A percentile compares a stretch with the other conserved stretches of the same genome.
These are phyloP conservation scores for Cutaneotrichosporon sp. DNA, from an alignment of 1,284 basidiomycete species.

Conservation along the genomic window DNA sequence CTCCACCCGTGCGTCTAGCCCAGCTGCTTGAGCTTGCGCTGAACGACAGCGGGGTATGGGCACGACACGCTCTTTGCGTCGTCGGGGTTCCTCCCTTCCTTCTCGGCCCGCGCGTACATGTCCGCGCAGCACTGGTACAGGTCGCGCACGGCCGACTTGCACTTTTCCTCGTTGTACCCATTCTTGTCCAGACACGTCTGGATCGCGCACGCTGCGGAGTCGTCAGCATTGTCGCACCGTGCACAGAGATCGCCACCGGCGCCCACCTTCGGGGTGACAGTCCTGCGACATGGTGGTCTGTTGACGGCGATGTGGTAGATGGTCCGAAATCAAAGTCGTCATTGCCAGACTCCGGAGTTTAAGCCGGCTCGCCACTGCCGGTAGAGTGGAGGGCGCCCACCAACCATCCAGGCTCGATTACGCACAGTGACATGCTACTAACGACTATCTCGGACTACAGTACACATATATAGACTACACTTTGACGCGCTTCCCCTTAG, in stretches of 20 bases:
- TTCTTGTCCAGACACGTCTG: slow-evolving; percentile 37
- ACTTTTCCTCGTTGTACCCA: slow-evolving; percentile 39
- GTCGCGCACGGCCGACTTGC: slow-evolving; percentile 24
- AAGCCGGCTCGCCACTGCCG: background rate
- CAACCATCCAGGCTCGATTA: no score
- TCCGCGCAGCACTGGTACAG: slow-evolving; percentile 40
- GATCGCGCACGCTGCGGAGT: slow-evolving; percentile 44
- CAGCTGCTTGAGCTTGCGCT: slow-evolving; percentile 34
- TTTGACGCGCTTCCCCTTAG: slow-evolving; percentile 34
- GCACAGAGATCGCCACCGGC: background rate
- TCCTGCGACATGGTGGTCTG: background rate
- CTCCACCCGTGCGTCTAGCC: no score
- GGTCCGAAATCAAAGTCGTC: background rate
- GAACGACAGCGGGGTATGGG: slow-evolving; percentile 32
- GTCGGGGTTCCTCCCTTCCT: slow-evolving; percentile 18
- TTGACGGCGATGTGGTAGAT: background rate
- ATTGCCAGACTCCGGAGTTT: background rate
- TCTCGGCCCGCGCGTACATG: slow-evolving; percentile 33
- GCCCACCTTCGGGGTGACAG: slow-evolving; percentile 2
- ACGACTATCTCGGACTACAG: background rate
- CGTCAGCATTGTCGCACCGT: background rate
- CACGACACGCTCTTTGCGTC: slow-evolving; percentile 30
- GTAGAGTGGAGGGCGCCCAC: background rate
- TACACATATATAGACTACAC: slow-evolving; percentile 14
- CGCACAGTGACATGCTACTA: background rate